phyloP scores from a whole-genome alignment of 495 filamentous ascomycete species.

The Penicillium salamii region DNA sequence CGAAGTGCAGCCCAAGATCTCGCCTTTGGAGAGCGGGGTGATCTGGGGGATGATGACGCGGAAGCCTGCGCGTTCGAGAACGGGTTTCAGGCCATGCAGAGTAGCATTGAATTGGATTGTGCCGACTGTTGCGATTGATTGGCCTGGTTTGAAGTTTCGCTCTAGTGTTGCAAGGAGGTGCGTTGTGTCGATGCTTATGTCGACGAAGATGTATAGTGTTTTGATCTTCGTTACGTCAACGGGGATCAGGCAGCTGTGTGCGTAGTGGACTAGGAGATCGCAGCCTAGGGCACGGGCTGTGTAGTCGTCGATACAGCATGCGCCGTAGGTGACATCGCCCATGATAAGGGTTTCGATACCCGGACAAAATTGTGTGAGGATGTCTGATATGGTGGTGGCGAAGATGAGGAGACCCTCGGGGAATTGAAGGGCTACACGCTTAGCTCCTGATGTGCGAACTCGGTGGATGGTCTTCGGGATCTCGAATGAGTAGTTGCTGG shows the following conservation, averaged over 20 bases:
- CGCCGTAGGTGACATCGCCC: conserved; percentile 98
- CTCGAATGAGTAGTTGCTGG: conserved; percentile 95
- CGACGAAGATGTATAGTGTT: conserved; percentile 96
- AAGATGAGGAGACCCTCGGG: conserved; percentile 94
- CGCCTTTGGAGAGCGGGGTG: conserved; percentile 84
- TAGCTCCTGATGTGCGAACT: conserved; percentile 73
- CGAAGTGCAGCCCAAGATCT: conserved; percentile 94
- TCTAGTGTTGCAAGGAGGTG: conserved; percentile 87
- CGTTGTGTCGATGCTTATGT: conserved; percentile 87
- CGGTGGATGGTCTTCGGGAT: conserved; percentile 97
- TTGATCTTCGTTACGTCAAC: conserved; percentile 94
- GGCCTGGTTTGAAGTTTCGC: conserved; percentile 79
- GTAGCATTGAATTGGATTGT: conserved; percentile 99
- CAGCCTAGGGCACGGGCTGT: conserved; percentile 92
- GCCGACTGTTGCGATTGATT: conserved; percentile 87
- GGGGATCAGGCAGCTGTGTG: conserved; percentile 93
- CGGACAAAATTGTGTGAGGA: conserved; percentile 89
- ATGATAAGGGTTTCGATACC: conserved; percentile 92
- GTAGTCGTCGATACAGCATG: conserved; percentile 98
- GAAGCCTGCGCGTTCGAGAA: conserved; percentile 79
- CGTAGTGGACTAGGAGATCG: conserved; percentile 94
- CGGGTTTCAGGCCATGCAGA: conserved; percentile 73
- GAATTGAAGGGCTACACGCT: conserved; percentile 87
- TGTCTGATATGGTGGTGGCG: conserved; percentile 97
- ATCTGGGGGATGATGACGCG: conserved; percentile 85